These are phyloP conservation scores for Dictyostelium brefeldianum DNA, from an alignment of 78 protist species.

Conservation along the genomic window DNA sequence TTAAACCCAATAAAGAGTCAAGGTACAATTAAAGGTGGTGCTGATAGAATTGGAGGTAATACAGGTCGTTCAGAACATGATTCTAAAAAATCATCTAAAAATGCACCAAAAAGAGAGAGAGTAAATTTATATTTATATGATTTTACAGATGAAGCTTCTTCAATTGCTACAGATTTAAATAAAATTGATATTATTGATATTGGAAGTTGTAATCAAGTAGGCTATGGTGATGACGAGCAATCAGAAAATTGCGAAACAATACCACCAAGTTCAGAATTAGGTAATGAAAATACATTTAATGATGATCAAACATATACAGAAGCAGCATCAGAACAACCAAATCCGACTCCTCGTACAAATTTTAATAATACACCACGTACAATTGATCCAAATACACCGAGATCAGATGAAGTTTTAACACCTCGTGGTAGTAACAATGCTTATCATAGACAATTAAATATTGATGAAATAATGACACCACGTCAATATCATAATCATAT, in stretches of 20 bases:
- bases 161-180: background rate
- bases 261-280: background rate
- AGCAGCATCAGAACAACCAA: background rate
- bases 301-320: background rate
- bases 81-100: background rate
- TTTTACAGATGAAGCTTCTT: background rate
- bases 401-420: background rate
- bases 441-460: background rate
- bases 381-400: background rate
- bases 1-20: background rate
- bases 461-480: slow-evolving; percentile 1
- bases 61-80: too few relatives aligned
- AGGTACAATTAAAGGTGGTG: background rate
- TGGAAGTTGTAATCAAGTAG: background rate
- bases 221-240: background rate
- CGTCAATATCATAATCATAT: slow-evolving; percentile 2
- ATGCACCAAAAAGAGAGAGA: slow-evolving; percentile 12
- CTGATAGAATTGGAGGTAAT: too few relatives aligned
- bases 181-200: background rate
- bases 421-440: background rate
- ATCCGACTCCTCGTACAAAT: background rate
- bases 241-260: background rate
- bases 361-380: background rate
- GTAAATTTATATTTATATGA: background rate
- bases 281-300: background rate